Conservation (phyloP, 352 stramenopile genomes). For the Globisporangium emineosum region DNA sequence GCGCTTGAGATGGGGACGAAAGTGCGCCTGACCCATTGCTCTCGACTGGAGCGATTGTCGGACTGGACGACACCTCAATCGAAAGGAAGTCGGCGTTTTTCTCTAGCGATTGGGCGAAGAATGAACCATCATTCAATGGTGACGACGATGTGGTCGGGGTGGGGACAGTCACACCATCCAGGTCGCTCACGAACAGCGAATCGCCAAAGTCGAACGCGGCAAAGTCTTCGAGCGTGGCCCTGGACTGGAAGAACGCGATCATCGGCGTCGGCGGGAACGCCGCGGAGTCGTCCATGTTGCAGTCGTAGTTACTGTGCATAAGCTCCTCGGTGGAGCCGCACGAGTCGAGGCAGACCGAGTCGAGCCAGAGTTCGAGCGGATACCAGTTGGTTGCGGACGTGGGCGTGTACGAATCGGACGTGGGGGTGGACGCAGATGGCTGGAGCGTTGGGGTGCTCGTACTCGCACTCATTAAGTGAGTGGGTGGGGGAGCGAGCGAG, state of each 20-base stretch:
- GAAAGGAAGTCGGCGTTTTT: not conserved
- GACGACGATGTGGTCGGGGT: not conserved
- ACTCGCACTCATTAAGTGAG: not conserved
- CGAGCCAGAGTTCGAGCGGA: slow-evolving; percentile 7
- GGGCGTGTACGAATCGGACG: not conserved
- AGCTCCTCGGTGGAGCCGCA: not conserved
- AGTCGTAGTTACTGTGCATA: not conserved
- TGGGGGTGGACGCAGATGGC: not conserved
- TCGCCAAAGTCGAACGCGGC: slow-evolving; percentile 3
- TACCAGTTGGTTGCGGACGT: not conserved
- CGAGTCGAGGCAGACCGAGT: slow-evolving; percentile 6
- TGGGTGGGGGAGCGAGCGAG: not conserved
- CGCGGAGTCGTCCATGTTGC: not conserved
- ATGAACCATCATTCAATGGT: not conserved
- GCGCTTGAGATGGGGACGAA: not conserved
- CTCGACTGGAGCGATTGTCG: not conserved
- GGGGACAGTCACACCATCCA: not conserved
- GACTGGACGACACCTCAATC: not conserved
- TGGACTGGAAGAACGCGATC: not conserved
- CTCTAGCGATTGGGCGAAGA: not conserved
- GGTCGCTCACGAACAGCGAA: not conserved
- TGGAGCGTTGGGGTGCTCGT: not conserved
- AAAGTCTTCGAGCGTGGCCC: not conserved
- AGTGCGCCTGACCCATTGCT: not conserved
- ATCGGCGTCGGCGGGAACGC: not conserved